Evolutionary conservation across 768 basidiomycete genomes (phyloP).

Genomic region (Leccinum imitatum): DNA sequence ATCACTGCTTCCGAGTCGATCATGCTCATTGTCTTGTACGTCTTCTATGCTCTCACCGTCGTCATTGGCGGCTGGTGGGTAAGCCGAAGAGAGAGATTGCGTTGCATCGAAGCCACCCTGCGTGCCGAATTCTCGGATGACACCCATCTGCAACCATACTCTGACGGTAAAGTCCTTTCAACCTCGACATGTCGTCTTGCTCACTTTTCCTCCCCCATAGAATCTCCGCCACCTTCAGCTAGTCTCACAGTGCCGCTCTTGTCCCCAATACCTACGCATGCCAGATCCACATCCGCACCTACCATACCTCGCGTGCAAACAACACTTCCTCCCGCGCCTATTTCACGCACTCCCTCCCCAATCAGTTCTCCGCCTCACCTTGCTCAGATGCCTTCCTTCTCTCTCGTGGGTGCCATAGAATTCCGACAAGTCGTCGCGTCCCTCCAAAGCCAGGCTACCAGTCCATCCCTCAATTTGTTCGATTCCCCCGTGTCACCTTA

Average conservation of each 20-base stretch:
- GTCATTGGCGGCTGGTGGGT: constrained; percentile 78
- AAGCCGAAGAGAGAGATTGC: constrained; percentile 48
- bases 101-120: constrained; percentile 48
- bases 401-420: constrained; percentile 92
- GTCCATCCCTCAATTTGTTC: constrained; percentile 58
- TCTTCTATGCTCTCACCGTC: constrained; percentile 74
- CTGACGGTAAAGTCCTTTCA: constrained; percentile 57
- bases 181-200: not conserved
- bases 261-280: constrained; percentile 36
- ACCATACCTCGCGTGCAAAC: constrained; percentile 39
- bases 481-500: constrained; percentile 70
- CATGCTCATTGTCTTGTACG: constrained; percentile 69
- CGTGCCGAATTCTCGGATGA: constrained; percentile 60
- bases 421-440: constrained; percentile 90
- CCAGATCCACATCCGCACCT: constrained; percentile 40
- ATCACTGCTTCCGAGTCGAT: constrained; percentile 72
- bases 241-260: constrained; percentile 20
- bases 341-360: constrained; percentile 51
- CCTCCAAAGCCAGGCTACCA: constrained; percentile 67
- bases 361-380: constrained; percentile 37
- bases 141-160: constrained; percentile 48
- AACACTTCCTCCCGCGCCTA: constrained; percentile 42
- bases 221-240: constrained; percentile 10
- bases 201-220: constrained; percentile 1
- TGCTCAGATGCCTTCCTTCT: constrained; percentile 75